Evolutionary conservation across 1,139 yeast species (phyloP).

Genomic region (Yarrowia galli): DNA sequence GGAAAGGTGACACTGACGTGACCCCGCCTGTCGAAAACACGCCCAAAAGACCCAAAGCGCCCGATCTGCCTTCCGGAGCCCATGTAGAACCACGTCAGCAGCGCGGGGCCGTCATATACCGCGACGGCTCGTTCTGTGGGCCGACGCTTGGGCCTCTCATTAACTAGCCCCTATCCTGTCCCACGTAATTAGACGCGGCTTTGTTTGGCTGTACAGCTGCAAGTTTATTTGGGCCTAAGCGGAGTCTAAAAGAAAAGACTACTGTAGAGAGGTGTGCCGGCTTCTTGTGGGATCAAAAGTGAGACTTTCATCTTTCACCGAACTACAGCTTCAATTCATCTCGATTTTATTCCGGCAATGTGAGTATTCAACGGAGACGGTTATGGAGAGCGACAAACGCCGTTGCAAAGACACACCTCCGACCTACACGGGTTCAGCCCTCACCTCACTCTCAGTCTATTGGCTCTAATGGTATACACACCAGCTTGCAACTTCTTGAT

Average conservation of each 20-base stretch:
- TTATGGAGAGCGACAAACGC: not conserved
- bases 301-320: slow-evolving; percentile 20
- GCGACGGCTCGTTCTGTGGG: too few relatives aligned
- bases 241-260: slow-evolving; percentile 22
- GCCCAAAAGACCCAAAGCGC: not conserved
- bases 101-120: not conserved
- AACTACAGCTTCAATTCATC: slow-evolving; percentile 26
- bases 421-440: too few relatives aligned
- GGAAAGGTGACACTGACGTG: too few relatives aligned
- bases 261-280: not conserved
- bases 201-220: slow-evolving; percentile 31
- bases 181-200: slow-evolving; percentile 21
- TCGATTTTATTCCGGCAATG: slow-evolving; percentile 29
- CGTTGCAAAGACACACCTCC: too few relatives aligned
- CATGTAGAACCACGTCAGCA: not conserved
- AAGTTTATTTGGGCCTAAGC: slow-evolving; percentile 16
- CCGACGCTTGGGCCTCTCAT: too few relatives aligned
- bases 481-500: slow-evolving; percentile 3
- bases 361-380: slow-evolving; percentile 3
- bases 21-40: too few relatives aligned
- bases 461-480: too few relatives aligned
- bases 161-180: slow-evolving; percentile 17
- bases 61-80: not conserved
- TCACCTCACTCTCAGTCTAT: too few relatives aligned
- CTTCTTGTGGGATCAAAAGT: not conserved